A percentile compares a stretch with the other conserved stretches of the same genome.
phyloP scores from a whole-genome alignment of 768 basidiomycete genomes.

The Gymnopilus dilepis region DNA sequence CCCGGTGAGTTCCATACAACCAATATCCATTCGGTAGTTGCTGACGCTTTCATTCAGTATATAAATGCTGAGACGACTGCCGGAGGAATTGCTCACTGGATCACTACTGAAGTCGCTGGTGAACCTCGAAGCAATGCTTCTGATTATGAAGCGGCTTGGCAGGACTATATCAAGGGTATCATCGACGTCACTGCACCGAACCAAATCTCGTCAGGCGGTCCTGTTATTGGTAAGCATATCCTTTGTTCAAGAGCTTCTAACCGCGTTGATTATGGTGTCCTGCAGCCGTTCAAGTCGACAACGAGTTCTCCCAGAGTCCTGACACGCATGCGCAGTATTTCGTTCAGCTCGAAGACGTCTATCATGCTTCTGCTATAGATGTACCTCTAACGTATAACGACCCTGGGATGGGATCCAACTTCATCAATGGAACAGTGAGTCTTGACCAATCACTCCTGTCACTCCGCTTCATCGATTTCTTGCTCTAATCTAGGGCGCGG shows the following conservation, averaged over 20 bases:
- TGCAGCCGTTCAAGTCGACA: slow-evolving; percentile 48
- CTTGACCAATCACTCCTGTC: neutral
- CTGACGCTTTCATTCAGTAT: no score
- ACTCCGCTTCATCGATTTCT: neutral
- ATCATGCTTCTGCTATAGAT: slow-evolving; percentile 59
- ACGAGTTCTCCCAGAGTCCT: slow-evolving; percentile 68
- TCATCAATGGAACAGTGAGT: slow-evolving; percentile 71
- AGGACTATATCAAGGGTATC: slow-evolving; percentile 70
- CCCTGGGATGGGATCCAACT: slow-evolving; percentile 58
- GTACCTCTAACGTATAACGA: slow-evolving; percentile 83
- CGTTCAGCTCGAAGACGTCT: slow-evolving; percentile 59
- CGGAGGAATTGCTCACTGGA: slow-evolving; percentile 74
- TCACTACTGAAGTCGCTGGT: slow-evolving; percentile 68
- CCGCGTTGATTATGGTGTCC: no score
- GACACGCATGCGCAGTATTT: slow-evolving; percentile 61
- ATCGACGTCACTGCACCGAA: slow-evolving; percentile 62
- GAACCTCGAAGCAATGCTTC: slow-evolving; percentile 75
- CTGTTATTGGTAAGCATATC: slow-evolving; percentile 65
- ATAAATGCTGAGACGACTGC: slow-evolving; percentile 86
- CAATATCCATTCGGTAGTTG: no score
- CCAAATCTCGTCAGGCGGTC: slow-evolving; percentile 75
- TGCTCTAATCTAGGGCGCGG: slow-evolving; percentile 55
- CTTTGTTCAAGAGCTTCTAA: no score
- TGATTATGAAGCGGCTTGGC: slow-evolving; percentile 74
- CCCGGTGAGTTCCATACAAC: neutral